Evolutionary conservation across 2,329 filamentous ascomycete genomes (phyloP).

Genomic region (Penicillium decumbens): DNA sequence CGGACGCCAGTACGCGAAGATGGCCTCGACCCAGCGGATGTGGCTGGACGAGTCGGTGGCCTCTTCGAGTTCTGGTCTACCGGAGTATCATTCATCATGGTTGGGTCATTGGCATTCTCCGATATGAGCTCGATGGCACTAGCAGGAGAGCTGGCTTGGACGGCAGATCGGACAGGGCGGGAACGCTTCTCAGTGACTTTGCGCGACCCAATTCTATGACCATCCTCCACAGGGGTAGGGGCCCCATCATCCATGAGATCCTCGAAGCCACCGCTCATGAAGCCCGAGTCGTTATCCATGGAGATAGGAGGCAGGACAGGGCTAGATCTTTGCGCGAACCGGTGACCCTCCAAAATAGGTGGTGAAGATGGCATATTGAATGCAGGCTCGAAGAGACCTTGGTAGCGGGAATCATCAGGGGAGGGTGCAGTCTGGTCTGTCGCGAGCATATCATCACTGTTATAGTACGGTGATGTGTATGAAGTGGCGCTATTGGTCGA

Average conservation of each 20-base stretch:
- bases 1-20: conserved; percentile 36
- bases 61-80: conserved; percentile 22
- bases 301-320: conserved; percentile 64
- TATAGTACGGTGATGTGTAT: conserved; percentile 42
- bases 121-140: conserved; percentile 17
- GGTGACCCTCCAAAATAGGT: conserved; percentile 62
- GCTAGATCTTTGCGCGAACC: conserved; percentile 68
- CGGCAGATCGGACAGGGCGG: conserved; percentile 22
- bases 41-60: conserved; percentile 22
- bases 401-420: conserved; percentile 49
- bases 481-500: conserved; percentile 44
- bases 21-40: conserved; percentile 32
- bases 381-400: conserved; percentile 60
- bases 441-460: conserved; percentile 32
- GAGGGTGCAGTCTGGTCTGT: conserved; percentile 48
- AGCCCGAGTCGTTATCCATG: conserved; percentile 64
- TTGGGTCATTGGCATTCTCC: conserved; percentile 20
- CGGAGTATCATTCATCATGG: conserved; percentile 17
- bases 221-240: conserved; percentile 26
- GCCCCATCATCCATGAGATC: conserved; percentile 62
- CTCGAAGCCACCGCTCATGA: conserved; percentile 75
- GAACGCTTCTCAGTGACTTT: conserved; percentile 19
- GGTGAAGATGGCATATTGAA: conserved; percentile 86
- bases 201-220: conserved; percentile 17
- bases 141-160: conserved; percentile 27